Conservation (phyloP, 1,139 yeast species). For the Suzukiozyma palmioleophila region DNA sequence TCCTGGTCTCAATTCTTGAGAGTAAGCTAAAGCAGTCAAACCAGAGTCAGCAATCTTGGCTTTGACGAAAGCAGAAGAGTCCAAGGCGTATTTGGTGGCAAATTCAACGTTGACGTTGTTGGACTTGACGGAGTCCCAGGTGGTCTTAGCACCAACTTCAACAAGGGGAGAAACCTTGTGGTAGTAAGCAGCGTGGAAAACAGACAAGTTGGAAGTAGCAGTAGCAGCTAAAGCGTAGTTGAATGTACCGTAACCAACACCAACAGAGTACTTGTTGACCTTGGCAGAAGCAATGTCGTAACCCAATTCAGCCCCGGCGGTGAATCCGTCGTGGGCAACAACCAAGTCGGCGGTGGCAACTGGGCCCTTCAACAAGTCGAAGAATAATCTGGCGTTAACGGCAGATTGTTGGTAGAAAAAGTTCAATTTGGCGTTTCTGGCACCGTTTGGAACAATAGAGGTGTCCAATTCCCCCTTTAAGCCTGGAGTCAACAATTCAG, state of each 20-base stretch:
- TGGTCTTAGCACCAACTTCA: constrained; percentile 98
- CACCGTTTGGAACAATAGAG: constrained; percentile 79
- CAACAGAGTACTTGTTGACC: constrained; percentile 91
- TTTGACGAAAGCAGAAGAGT: constrained; percentile 83
- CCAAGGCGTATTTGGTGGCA: constrained; percentile 92
- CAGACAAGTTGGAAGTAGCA: constrained; percentile 84
- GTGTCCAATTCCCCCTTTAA: constrained; percentile 91
- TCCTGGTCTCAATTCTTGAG: constrained; percentile 95
- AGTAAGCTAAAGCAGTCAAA: constrained; percentile 89
- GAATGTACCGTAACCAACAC: constrained; percentile 89
- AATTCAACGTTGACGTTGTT: constrained; percentile 78
- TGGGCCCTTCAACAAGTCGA: constrained; percentile 94
- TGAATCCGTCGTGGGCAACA: constrained; percentile 93
- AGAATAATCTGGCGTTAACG: constrained; percentile 91
- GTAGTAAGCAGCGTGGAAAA: constrained; percentile 95
- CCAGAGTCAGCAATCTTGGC: constrained; percentile 98
- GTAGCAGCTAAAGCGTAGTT: constrained; percentile 85
- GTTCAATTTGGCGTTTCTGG: constrained; percentile 88
- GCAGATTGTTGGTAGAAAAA: constrained; percentile 90
- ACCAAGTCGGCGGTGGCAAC: constrained; percentile 92
- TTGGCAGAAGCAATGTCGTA: constrained; percentile 92
- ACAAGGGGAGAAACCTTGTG: constrained; percentile 88
- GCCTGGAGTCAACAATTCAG: constrained; percentile 92
- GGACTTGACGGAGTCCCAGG: constrained; percentile 82
- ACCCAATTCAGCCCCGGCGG: constrained; percentile 96